phyloP scores from a whole-genome alignment of 441 rosid species.

The Jatropha multifida region DNA sequence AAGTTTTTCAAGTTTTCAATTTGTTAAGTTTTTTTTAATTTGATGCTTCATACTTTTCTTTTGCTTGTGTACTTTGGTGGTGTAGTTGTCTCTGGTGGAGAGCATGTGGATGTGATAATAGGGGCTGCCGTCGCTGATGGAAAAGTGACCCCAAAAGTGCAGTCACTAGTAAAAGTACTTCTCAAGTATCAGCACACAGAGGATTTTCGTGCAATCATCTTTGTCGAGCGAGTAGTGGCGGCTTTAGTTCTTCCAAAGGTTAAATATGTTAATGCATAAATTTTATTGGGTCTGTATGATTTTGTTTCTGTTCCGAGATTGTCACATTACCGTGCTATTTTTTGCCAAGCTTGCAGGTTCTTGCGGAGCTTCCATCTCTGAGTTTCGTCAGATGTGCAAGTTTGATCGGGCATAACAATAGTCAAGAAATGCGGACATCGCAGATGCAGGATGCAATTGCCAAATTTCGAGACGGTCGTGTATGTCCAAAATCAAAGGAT shows the following conservation, averaged over 20 bases:
- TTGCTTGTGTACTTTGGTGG: constrained; percentile 27
- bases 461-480: constrained; percentile 96
- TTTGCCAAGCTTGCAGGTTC: constrained; percentile 55
- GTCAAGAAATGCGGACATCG: constrained; percentile 92
- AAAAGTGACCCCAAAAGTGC: constrained; percentile 99
- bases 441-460: constrained; percentile 98
- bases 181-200: constrained; percentile 85
- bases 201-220: constrained; percentile 98
- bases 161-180: constrained; percentile 82
- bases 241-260: constrained; percentile 99
- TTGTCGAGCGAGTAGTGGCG: constrained; percentile 97
- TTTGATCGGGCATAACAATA: constrained; percentile 96
- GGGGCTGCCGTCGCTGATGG: constrained; percentile 99
- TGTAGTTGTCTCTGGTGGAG: constrained; percentile 99
- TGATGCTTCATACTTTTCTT: background rate
- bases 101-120: constrained; percentile 90
- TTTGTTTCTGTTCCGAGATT: constrained; percentile 14
- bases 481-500: constrained; percentile 37
- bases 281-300: constrained; percentile 8
- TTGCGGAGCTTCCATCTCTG: constrained; percentile 92
- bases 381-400: constrained; percentile 87
- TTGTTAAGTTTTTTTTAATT: background rate
- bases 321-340: constrained; percentile 7
- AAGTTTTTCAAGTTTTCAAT: background rate
- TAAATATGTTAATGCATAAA: constrained; percentile 19